These are phyloP conservation scores for Daedalea quercina DNA, from an alignment of 768 basidiomycete genomes.

Conservation along the genomic window DNA sequence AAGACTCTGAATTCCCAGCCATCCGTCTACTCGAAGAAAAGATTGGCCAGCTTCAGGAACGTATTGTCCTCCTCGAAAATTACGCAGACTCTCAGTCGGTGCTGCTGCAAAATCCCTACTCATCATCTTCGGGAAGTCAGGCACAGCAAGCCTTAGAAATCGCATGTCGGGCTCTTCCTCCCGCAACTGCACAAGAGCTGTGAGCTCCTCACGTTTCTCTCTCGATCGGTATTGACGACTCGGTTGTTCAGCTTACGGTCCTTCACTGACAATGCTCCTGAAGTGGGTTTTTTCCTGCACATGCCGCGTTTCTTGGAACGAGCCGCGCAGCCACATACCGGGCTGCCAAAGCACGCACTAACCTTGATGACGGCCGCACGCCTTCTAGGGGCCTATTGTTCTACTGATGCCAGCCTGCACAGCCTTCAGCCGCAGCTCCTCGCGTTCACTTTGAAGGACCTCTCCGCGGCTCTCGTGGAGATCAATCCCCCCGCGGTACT, in stretches of 20 bases:
- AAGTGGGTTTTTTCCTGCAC: conserved; percentile 65
- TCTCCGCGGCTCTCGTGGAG: conserved; percentile 30
- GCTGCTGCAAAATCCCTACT: not conserved
- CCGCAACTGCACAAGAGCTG: not conserved
- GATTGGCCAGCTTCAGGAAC: not conserved
- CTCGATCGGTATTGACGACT: not conserved
- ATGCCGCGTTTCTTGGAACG: conserved; percentile 34
- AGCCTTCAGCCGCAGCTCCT: conserved; percentile 36
- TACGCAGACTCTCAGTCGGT: not conserved
- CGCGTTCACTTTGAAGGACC: conserved; percentile 39
- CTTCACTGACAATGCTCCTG: conserved; percentile 47
- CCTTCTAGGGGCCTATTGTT: conserved; percentile 24
- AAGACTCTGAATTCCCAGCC: not conserved
- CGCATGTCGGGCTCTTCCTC: not conserved
- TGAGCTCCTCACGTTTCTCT: too few species aligned
- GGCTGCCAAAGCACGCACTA: conserved; percentile 25
- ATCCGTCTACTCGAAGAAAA: not conserved
- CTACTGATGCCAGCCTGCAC: conserved; percentile 16
- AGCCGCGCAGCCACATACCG: conserved; percentile 16
- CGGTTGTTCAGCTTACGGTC: not conserved
- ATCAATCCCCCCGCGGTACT: conserved; percentile 30
- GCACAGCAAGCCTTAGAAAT: not conserved
- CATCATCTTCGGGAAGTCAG: not conserved
- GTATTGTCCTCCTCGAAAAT: not conserved
- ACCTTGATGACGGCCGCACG: conserved; percentile 39